Base-by-base conservation (phyloP, 2,329 filamentous ascomycete species). In the Blumeria graminis region DNA sequence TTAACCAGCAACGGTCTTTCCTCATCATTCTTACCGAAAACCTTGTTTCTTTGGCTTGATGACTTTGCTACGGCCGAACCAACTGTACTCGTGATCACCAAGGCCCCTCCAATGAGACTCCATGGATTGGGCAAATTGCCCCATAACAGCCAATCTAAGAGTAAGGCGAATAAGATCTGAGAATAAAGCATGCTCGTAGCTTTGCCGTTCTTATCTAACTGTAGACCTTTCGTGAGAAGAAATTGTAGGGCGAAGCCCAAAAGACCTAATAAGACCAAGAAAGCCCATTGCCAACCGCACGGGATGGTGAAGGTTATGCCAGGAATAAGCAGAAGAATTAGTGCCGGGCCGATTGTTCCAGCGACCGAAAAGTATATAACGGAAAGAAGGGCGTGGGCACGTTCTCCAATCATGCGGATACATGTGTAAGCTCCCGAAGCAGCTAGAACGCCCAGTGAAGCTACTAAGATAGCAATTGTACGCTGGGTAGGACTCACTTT, bases 181-280 rank as follows among this genome's bases (percentile, higher is more conserved):
- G 75, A 79, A 63, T 85, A 86, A 1, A 81, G 69, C 79, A 84
- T 82, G 5, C 78, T 80, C 4, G 77, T 74, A 0, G 70, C 71
- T 9, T 63, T 63, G 35, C 60, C 65, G 16, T 62, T 65, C 39
- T 57, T 62, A 51, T 67, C 65, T n/a, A 64, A 51, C 45, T 74
- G 71, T 55, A 95, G 69, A 0, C 86, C 88, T 0, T 80, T 76
- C 0, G 89, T 93, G 33, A 93, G 71, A n/a, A 93, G 72, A 61
- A 89, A 88, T 74, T 94, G 89, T 75, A 92, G 82, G 13, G 82
- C 67, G 64, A 94, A 92, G 0, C 89, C 89, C 59, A 82, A 80
- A 0, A 79, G 64, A 0, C 85, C 86, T 1, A 94, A 70, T 16
- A 80, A 74, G 0, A 80, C 54, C 11, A 95, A 69, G n/a, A 88